phyloP scores from a whole-genome alignment of 164 flowering plant genomes.

The Aristolochia fimbriata region DNA sequence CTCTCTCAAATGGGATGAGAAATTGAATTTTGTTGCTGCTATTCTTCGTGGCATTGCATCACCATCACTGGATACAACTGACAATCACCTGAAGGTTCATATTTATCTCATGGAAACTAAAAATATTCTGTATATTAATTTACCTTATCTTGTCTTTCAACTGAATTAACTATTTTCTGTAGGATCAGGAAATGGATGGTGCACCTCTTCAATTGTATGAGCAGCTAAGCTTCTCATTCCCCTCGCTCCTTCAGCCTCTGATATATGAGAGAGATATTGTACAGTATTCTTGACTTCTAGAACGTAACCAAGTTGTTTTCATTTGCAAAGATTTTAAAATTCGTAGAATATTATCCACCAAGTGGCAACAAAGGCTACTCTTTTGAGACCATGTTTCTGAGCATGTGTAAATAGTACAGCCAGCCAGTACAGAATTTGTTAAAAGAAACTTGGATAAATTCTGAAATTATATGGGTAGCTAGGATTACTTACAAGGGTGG shows the following conservation, averaged over 20 bases:
- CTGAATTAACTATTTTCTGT: background rate
- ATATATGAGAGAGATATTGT: constrained; percentile 90
- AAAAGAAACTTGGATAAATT: too few species aligned
- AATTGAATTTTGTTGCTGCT: constrained; percentile 39
- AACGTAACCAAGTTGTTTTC: background rate
- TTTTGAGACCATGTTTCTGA: too few species aligned
- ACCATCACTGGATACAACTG: constrained; percentile 32
- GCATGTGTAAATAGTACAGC: too few species aligned
- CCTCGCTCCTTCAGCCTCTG: constrained; percentile 80
- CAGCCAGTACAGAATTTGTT: too few species aligned
- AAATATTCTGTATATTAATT: background rate
- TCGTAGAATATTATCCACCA: too few species aligned
- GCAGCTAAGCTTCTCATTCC: constrained; percentile 61
- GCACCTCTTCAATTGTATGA: constrained; percentile 56
- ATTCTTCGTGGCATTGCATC: constrained; percentile 64
- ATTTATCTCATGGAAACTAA: background rate
- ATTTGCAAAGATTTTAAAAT: background rate
- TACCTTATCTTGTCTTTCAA: background rate
- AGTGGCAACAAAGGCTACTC: too few species aligned
- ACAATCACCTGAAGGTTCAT: constrained; percentile 35
- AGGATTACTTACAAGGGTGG: too few species aligned
- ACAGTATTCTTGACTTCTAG: background rate
- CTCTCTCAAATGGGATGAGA: constrained; percentile 68
- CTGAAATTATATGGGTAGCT: too few species aligned
- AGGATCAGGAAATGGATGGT: constrained; percentile 42